Base-by-base conservation (phyloP, 768 basidiomycete genomes). In the Tephrocybe sp. region DNA sequence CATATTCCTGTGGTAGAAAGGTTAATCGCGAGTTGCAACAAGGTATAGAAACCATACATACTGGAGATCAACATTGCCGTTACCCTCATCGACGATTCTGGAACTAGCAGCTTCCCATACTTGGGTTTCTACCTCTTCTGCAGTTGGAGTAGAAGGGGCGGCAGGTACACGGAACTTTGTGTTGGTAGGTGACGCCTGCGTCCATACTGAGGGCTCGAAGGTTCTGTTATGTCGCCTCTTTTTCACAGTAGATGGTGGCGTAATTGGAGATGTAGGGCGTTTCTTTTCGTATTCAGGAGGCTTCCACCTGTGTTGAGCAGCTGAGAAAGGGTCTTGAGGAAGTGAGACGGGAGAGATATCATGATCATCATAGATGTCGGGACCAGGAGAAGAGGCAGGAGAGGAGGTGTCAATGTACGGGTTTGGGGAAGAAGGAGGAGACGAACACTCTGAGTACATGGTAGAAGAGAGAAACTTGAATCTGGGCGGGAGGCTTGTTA, bases 11-110 rank as follows among this genome's bases (percentile, higher is more conserved):
- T n/a, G 52, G 36, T 43, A 39, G 52, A 36, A 38, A 26, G 23
- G 30, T 53, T 51, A 54, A 34, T 38, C 17, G 43, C 50, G 43
- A 42, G 23, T 26, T 16, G 22, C 11, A 8, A 17, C 17, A 22
- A 38, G 48, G 49, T 33, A 45, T 16, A 43, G 35, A 32, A 23
- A 26, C 7, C 44, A 42, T 31, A 68, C 72, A 41, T 62, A 85
- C 86, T 72, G 73, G n/a, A 88, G 68, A 45, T 78, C 70, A 48
- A 87, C 75, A 41, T 68, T 67, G 8, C 80, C 78, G 45, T 74
- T 65, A 3, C 73, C 77, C 3, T 67, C 69, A 49, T 82, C 76
- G 22, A 84, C 68, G 0, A 76, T 74, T 13, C 60, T 58, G 0
- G 64, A 63, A 36, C 76, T 69, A 0, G 73, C 77, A 5, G 69